Base-by-base conservation (phyloP, 139 green algal genomes). In the Nannochloris sp. region DNA sequence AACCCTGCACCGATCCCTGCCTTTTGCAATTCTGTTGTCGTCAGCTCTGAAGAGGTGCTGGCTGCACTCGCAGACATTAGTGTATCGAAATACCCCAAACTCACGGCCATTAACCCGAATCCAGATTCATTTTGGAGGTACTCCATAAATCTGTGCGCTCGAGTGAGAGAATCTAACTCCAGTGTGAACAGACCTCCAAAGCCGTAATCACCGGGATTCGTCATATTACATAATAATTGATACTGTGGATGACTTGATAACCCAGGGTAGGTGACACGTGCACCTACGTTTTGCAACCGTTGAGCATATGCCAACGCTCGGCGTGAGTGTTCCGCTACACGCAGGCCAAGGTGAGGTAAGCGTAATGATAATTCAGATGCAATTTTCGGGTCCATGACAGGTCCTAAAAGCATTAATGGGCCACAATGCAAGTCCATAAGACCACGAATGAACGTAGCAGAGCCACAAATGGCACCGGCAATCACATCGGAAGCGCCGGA, bases 41-140 rank as follows among this genome's bases (percentile, higher is more conserved):
- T 56, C 15, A 91, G 71, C 61, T 91, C 84, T 54, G 47, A 74
- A 60, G 54, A 76, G 27, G 84, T 91, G 57, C 64, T 78, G 8
- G 65, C 73, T 13, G 64, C 71, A 23, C 35, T 65, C n/a, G 79
- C 60, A 4, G 33, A 75, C 69, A 91, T 80, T 0, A 91, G 77
- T 0, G 79, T 88, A 62, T 91, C 85, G 9, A 81, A 79, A 65
- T 88, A 92, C 53, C 85, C 85, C 25, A 92, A 71, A 42, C 64
- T 81, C 4, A 92, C 85, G 0, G 84, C 85, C 68, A 91, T 84
- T 27, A 87, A 72, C 4, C 85, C 85, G 71, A 91, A 92, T 54
- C 68, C 51, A 51, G 79, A 68, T 44, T 78, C 75, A 71, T 92
- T 92, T 64, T 92, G 85, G 34, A 87, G 67, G 8, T 70, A 72